These are phyloP conservation scores for Oxytropis ochrocephala DNA, from an alignment of 306 rosid species.

Conservation along the genomic window DNA sequence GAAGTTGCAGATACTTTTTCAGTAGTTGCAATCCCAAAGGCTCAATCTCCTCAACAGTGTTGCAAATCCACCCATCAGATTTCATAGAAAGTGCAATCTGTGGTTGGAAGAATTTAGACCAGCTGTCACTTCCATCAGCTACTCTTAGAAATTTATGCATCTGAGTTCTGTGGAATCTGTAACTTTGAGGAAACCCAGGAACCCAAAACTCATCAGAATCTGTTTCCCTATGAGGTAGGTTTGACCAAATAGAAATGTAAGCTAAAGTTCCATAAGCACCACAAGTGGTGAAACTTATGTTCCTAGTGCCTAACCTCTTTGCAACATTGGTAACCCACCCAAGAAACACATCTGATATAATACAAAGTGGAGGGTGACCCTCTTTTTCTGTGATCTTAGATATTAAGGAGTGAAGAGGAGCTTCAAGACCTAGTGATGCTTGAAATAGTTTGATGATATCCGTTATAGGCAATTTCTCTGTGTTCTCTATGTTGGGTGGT, in stretches of 20 bases:
- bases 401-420: constrained; percentile 36
- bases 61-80: constrained; percentile 64
- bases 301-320: constrained; percentile 27
- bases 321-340: constrained; percentile 59
- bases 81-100: constrained; percentile 23
- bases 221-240: constrained; percentile 49
- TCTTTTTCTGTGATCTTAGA: constrained; percentile 26
- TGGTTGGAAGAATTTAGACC: constrained; percentile 44
- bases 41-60: constrained; percentile 61
- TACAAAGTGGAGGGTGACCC: constrained; percentile 36
- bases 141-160: constrained; percentile 32
- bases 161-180: constrained; percentile 41
- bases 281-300: constrained; percentile 45
- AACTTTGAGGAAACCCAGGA: constrained; percentile 57
- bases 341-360: constrained; percentile 44
- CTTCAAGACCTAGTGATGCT: constrained; percentile 44
- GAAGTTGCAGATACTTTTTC: constrained; percentile 32
- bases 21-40: constrained; percentile 46
- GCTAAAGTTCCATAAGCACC: constrained; percentile 74
- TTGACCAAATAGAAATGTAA: constrained; percentile 50
- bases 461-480: constrained; percentile 42
- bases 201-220: constrained; percentile 38
- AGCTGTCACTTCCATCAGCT: constrained; percentile 54
- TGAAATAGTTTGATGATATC: constrained; percentile 4
- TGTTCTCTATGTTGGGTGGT: constrained; percentile 54